Conservation (phyloP, 75 land plant genomes). For the Selaginella tamariscina region DNA sequence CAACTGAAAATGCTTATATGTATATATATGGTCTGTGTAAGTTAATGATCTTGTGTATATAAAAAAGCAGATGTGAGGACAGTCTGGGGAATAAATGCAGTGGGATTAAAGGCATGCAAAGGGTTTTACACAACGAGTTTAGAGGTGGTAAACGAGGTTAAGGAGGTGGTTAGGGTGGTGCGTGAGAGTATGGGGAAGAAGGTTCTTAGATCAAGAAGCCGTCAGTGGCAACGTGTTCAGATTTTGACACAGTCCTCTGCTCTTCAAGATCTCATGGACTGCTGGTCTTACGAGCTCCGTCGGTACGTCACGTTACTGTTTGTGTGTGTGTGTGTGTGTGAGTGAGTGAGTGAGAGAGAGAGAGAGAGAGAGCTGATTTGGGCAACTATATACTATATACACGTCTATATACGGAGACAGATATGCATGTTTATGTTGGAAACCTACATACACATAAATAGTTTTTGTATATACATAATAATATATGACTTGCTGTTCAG, state of each 20-base stretch:
- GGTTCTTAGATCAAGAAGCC: slow-evolving; percentile 49
- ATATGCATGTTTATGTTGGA: too few relatives aligned
- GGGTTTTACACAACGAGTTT: slow-evolving; percentile 52
- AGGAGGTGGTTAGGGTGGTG: slow-evolving; percentile 52
- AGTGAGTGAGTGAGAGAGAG: too few relatives aligned
- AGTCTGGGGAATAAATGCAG: slow-evolving; percentile 69
- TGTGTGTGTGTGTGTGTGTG: too few relatives aligned
- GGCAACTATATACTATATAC: too few relatives aligned
- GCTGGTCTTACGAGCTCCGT: slow-evolving; percentile 53
- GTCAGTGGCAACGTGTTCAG: slow-evolving; percentile 33
- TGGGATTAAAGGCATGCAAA: slow-evolving; percentile 65
- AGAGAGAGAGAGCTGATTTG: too few relatives aligned
- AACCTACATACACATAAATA: too few relatives aligned
- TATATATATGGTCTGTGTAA: slow-evolving; percentile 31
- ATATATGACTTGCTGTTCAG: too few relatives aligned
- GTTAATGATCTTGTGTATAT: slow-evolving; percentile 13
- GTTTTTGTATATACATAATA: too few relatives aligned
- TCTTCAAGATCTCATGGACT: slow-evolving; percentile 57
- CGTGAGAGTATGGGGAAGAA: slow-evolving; percentile 38
- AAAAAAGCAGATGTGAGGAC: slow-evolving; percentile 21
- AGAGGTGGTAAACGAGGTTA: slow-evolving; percentile 60
- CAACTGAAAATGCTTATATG: slow-evolving; percentile 57
- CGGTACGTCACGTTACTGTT: too few relatives aligned
- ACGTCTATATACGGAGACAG: too few relatives aligned
- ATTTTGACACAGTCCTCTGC: slow-evolving; percentile 73